These are phyloP conservation scores for Gardenia jasminoides DNA, from an alignment of 257 asterid species.

Conservation along the genomic window DNA sequence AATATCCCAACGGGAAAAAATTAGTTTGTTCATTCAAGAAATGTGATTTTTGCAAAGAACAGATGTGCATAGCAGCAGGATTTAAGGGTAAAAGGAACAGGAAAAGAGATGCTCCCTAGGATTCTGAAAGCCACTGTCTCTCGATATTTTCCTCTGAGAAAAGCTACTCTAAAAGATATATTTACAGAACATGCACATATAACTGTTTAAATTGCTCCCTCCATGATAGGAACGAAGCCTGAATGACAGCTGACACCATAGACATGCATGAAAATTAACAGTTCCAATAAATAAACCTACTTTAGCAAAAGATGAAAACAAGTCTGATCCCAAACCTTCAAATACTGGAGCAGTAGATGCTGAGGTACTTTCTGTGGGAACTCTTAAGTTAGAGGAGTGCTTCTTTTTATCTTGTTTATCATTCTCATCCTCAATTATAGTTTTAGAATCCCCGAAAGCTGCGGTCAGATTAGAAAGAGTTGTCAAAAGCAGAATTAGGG, in stretches of 20 bases:
- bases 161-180: not conserved
- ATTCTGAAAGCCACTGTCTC: not conserved
- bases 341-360: slow-evolving; percentile 33
- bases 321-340: slow-evolving; percentile 40
- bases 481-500: slow-evolving; percentile 25
- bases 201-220: not conserved
- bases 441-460: slow-evolving; percentile 73
- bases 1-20: not conserved
- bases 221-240: not conserved
- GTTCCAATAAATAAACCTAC: not conserved
- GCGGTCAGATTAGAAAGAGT: slow-evolving; percentile 24
- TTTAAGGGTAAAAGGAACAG: not conserved
- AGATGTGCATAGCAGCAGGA: not conserved
- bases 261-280: not conserved
- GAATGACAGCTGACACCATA: not conserved
- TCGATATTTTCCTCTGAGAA: not conserved
- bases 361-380: slow-evolving; percentile 24
- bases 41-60: not conserved
- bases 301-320: not conserved
- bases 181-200: not conserved
- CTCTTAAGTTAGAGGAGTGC: slow-evolving; percentile 22
- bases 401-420: slow-evolving; percentile 37
- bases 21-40: not conserved
- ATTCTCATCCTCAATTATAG: slow-evolving; percentile 46
- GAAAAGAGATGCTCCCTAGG: not conserved